Evolutionary conservation across 495 filamentous ascomycete species (phyloP).

Genomic region (Penicillium nucicola): DNA sequence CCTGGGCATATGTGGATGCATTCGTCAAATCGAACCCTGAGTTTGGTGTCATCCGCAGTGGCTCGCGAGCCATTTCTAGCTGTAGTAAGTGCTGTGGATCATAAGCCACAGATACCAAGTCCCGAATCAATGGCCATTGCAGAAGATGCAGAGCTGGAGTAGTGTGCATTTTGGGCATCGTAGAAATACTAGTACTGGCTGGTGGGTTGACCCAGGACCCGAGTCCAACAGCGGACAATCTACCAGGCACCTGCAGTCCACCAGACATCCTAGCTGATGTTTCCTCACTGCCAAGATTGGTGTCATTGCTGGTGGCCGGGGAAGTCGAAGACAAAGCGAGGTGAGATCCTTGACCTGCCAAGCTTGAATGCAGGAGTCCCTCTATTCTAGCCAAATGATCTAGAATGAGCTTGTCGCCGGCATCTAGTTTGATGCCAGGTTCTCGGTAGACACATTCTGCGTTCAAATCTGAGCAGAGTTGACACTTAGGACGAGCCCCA

Average conservation of each 20-base stretch:
- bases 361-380: constrained; percentile 66
- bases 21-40: constrained; percentile 71
- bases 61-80: constrained; percentile 76
- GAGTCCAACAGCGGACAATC: constrained; percentile 62
- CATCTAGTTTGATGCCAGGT: constrained; percentile 83
- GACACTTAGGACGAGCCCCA: constrained; percentile 78
- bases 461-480: constrained; percentile 76
- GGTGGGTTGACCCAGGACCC: constrained; percentile 67
- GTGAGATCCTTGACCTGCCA: constrained; percentile 45
- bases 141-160: constrained; percentile 75
- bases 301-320: constrained; percentile 68
- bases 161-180: constrained; percentile 80
- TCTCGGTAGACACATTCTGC: constrained; percentile 82
- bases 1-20: constrained; percentile 67
- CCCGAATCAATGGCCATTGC: constrained; percentile 76
- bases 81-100: constrained; percentile 76
- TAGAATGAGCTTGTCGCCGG: constrained; percentile 80
- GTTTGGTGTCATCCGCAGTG: constrained; percentile 54
- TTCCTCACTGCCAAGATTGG: constrained; percentile 64
- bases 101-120: constrained; percentile 71
- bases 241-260: constrained; percentile 42
- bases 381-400: constrained; percentile 75
- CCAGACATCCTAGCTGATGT: constrained; percentile 41
- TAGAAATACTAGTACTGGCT: constrained; percentile 63
- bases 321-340: constrained; percentile 51